These are phyloP conservation scores for Saturnispora besseyi DNA, from an alignment of 805 yeast species.

Conservation along the genomic window DNA sequence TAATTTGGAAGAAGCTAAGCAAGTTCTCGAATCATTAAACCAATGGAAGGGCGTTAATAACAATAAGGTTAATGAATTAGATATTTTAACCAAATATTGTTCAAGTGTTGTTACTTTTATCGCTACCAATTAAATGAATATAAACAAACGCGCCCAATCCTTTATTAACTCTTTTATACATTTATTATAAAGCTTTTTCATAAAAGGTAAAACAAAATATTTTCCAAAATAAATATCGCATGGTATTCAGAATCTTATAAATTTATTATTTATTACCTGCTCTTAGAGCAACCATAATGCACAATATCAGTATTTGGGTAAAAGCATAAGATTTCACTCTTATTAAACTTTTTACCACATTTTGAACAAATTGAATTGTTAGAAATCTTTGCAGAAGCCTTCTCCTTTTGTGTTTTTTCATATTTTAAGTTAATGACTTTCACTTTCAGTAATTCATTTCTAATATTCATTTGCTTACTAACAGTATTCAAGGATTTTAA, in stretches of 20 bases:
- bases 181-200: neutral
- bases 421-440: constrained; percentile 38
- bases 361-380: constrained; percentile 47
- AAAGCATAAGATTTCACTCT: constrained; percentile 37
- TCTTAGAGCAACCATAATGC: constrained; percentile 45
- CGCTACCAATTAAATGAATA: constrained; percentile 28
- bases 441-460: constrained; percentile 44
- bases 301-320: constrained; percentile 37
- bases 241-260: neutral
- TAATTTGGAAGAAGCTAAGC: constrained; percentile 25
- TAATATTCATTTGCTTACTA: constrained; percentile 34
- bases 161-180: constrained; percentile 1
- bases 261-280: neutral
- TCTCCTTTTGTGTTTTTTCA: constrained; percentile 30
- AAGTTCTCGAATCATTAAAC: constrained; percentile 34
- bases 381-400: constrained; percentile 30
- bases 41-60: constrained; percentile 38
- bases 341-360: constrained; percentile 47
- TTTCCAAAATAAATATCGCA: neutral
- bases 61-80: constrained; percentile 41
- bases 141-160: neutral
- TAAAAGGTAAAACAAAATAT: neutral
- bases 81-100: constrained; percentile 66
- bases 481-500: constrained; percentile 33
- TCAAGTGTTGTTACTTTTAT: constrained; percentile 68